Evolutionary conservation across 495 filamentous ascomycete species (phyloP).

Genomic region (Terfezia claveryi): DNA sequence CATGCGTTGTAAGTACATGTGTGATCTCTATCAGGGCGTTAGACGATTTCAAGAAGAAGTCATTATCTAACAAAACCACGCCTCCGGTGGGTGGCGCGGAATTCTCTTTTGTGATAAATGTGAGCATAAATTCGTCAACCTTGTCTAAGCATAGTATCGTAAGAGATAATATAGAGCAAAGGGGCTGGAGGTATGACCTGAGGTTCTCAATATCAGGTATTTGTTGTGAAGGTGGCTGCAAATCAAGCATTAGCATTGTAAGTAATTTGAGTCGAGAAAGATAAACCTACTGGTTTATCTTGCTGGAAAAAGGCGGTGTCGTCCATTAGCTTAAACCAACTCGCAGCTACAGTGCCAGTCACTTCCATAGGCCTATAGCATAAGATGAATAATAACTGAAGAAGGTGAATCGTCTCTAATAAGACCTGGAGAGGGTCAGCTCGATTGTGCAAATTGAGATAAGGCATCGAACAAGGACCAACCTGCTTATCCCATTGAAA

Average conservation of each 20-base stretch:
- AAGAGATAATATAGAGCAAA: slow-evolving; percentile 51
- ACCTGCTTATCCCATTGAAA: slow-evolving; percentile 20
- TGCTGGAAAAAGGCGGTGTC: slow-evolving; percentile 17
- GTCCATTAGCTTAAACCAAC: slow-evolving; percentile 54
- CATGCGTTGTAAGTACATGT: slow-evolving; percentile 5
- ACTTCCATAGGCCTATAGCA: slow-evolving; percentile 34
- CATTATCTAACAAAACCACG: background rate
- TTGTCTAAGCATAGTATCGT: slow-evolving; percentile 45
- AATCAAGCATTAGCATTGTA: too few relatives aligned
- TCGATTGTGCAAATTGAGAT: too few relatives aligned
- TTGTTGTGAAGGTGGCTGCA: slow-evolving; percentile 13
- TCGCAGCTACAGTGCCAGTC: slow-evolving; percentile 34
- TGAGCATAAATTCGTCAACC: slow-evolving; percentile 19
- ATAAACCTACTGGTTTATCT: too few relatives aligned
- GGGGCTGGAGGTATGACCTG: slow-evolving; percentile 36
- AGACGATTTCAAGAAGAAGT: slow-evolving; percentile 15
- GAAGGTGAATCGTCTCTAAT: slow-evolving; percentile 18
- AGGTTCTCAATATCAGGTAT: slow-evolving; percentile 31
- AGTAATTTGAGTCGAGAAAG: too few relatives aligned
- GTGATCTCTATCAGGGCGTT: slow-evolving; percentile 13
- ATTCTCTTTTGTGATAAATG: slow-evolving; percentile 12
- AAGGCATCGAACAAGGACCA: background rate
- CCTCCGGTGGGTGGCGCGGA: slow-evolving; percentile 12
- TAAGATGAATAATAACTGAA: slow-evolving; percentile 35
- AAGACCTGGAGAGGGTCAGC: slow-evolving; percentile 5